A percentile compares a stretch with the other conserved stretches of the same genome.
phyloP scores from a whole-genome alignment of 2,329 filamentous ascomycete species.

The Penicillium concentricum region DNA sequence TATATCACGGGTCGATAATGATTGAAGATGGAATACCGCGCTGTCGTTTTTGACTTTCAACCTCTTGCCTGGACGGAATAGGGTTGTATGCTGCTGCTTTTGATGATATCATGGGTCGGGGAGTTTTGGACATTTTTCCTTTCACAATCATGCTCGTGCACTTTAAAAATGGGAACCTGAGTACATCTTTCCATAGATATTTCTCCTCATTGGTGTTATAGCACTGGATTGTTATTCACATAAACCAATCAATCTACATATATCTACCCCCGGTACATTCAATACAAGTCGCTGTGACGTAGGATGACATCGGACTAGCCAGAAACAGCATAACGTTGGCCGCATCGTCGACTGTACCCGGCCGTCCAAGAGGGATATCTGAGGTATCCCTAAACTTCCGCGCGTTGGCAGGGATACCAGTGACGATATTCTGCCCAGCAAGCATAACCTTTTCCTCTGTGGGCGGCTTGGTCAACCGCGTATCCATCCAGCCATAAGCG shows the following conservation, averaged over 20 bases:
- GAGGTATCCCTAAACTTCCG: too few species aligned
- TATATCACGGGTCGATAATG: slow-evolving; percentile 56
- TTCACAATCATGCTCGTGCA: slow-evolving; percentile 2
- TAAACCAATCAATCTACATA: slow-evolving; percentile 3
- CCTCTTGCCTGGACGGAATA: slow-evolving; percentile 19
- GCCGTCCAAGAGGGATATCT: slow-evolving; percentile 57
- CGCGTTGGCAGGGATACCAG: too few species aligned
- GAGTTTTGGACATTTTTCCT: slow-evolving; percentile 16
- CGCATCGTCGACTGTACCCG: slow-evolving; percentile 58
- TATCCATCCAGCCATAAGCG: too few species aligned
- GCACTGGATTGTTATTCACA: background rate
- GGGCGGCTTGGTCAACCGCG: too few species aligned
- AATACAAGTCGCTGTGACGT: slow-evolving; percentile 19
- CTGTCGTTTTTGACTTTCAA: slow-evolving; percentile 9
- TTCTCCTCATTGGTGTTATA: background rate
- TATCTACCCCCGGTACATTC: slow-evolving; percentile 14
- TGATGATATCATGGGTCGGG: slow-evolving; percentile 28
- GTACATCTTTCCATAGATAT: background rate
- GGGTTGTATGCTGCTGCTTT: slow-evolving; percentile 17
- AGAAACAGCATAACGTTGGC: slow-evolving; percentile 18
- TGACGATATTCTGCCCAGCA: too few species aligned
- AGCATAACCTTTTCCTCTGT: too few species aligned
- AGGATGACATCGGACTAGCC: slow-evolving; percentile 19
- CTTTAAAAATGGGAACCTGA: background rate
- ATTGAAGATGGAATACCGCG: slow-evolving; percentile 11